Conservation (phyloP, 2,329 filamentous ascomycete genomes). For the Claviceps quebecensis region DNA sequence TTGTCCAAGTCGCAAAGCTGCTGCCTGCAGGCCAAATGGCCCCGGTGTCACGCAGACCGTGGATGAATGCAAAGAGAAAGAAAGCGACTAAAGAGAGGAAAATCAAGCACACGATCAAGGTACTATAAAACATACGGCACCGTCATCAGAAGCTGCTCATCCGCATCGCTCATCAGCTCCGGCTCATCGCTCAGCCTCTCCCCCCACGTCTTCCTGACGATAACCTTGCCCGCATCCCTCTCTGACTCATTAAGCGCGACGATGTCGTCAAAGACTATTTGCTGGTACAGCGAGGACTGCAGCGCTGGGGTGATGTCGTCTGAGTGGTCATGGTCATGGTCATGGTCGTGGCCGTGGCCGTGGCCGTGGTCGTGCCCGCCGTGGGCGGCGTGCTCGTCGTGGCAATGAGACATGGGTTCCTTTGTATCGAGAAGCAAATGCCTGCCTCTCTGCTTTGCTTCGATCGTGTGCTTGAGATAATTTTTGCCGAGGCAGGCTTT, state of each 20-base stretch:
- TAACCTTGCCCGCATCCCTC: constrained; percentile 52
- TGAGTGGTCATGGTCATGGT: constrained; percentile 63
- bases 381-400: constrained; percentile 39
- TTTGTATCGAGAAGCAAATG: background rate
- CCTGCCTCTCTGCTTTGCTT: too few relatives aligned
- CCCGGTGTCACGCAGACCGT: too few relatives aligned
- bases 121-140: constrained; percentile 57
- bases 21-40: too few relatives aligned
- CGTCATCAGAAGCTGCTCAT: constrained; percentile 87
- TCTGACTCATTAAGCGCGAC: constrained; percentile 70
- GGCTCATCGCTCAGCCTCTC: constrained; percentile 59
- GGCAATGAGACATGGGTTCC: constrained; percentile 29
- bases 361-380: constrained; percentile 36
- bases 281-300: constrained; percentile 79
- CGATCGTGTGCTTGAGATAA: too few relatives aligned
- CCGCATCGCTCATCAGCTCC: constrained; percentile 71
- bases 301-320: constrained; percentile 87
- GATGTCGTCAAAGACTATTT: constrained; percentile 80
- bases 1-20: too few relatives aligned
- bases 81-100: background rate
- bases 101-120: background rate
- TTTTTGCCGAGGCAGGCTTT: too few relatives aligned
- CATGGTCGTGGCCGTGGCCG: too few relatives aligned
- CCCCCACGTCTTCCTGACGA: constrained; percentile 85
- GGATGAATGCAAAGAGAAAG: background rate